A percentile compares a stretch with the other conserved stretches of the same genome.
Evolutionary conservation across 345 rosid genomes (phyloP).

Genomic region (Cardamine resedifolia): DNA sequence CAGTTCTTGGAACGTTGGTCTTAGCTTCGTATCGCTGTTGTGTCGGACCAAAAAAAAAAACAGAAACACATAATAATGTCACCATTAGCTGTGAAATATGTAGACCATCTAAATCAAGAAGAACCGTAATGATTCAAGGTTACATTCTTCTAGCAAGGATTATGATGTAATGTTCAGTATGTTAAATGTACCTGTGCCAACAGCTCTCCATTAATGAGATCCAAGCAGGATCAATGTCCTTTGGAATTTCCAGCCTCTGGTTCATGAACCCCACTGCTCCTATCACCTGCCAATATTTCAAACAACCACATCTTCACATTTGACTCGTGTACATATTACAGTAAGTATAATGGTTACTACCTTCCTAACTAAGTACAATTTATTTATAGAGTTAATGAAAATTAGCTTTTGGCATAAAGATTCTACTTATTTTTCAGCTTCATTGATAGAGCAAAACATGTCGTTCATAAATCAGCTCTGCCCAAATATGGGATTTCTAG

Average conservation of each 20-base stretch:
- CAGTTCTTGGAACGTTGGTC: slow-evolving; percentile 85
- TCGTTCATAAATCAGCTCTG: neutral
- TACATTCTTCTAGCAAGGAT: slow-evolving; percentile 3
- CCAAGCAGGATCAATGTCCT: slow-evolving; percentile 77
- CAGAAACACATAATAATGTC: neutral
- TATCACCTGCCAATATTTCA: slow-evolving; percentile 62
- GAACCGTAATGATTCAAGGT: neutral
- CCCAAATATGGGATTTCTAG: neutral
- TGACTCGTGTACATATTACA: neutral
- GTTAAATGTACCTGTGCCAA: slow-evolving; percentile 72
- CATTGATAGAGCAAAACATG: neutral
- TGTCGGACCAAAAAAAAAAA: slow-evolving; percentile 22
- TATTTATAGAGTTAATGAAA: neutral
- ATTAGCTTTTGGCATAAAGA: neutral
- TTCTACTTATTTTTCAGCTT: neutral
- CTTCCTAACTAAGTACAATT: neutral
- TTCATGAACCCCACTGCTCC: slow-evolving; percentile 98
- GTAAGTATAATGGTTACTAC: neutral
- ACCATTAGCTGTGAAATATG: neutral
- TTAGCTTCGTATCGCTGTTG: slow-evolving; percentile 65
- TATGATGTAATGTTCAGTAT: neutral
- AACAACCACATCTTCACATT: slow-evolving; percentile 29
- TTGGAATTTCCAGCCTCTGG: slow-evolving; percentile 83
- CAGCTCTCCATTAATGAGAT: slow-evolving; percentile 81
- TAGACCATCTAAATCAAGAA: neutral